These are phyloP conservation scores for Phytopythium kandeliae DNA, from an alignment of 352 stramenopile species.

Conservation along the genomic window DNA sequence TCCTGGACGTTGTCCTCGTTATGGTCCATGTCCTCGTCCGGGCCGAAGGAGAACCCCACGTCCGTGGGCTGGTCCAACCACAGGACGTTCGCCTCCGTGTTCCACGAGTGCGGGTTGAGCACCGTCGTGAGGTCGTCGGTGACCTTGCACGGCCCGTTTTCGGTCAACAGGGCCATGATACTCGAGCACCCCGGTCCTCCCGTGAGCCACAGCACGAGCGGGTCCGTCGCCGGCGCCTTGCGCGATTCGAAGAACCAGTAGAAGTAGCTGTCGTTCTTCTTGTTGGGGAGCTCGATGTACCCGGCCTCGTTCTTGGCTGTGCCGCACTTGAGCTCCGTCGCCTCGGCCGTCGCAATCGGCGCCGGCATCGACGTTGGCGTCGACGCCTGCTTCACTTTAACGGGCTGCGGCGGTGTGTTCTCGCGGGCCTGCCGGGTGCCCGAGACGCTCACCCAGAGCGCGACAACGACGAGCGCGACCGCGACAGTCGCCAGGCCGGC, in stretches of 20 bases:
- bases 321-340: slow-evolving; percentile 16
- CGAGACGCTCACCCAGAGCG: slow-evolving; percentile 16
- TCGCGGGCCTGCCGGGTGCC: slow-evolving; percentile 1
- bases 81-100: slow-evolving; percentile 42
- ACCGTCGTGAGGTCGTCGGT: slow-evolving; percentile 25
- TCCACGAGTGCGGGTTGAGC: slow-evolving; percentile 50
- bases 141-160: slow-evolving; percentile 53
- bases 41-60: slow-evolving; percentile 42
- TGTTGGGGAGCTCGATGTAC: slow-evolving; percentile 32
- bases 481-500: slow-evolving; percentile 15
- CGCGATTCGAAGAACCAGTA: slow-evolving; percentile 68
- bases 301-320: slow-evolving; percentile 35
- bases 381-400: slow-evolving; percentile 6
- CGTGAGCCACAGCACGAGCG: slow-evolving; percentile 68
- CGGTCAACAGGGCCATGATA: slow-evolving; percentile 28
- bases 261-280: slow-evolving; percentile 37
- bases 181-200: slow-evolving; percentile 31
- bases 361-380: not conserved
- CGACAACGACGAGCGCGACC: slow-evolving; percentile 11
- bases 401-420: slow-evolving; percentile 7
- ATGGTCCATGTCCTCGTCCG: slow-evolving; percentile 12
- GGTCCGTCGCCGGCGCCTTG: slow-evolving; percentile 33
- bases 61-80: slow-evolving; percentile 51
- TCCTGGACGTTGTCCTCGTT: slow-evolving; percentile 27
- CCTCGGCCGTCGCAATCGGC: not conserved